phyloP scores from a whole-genome alignment of 2,329 filamentous ascomycete species.

The Monosporascus sp. region DNA sequence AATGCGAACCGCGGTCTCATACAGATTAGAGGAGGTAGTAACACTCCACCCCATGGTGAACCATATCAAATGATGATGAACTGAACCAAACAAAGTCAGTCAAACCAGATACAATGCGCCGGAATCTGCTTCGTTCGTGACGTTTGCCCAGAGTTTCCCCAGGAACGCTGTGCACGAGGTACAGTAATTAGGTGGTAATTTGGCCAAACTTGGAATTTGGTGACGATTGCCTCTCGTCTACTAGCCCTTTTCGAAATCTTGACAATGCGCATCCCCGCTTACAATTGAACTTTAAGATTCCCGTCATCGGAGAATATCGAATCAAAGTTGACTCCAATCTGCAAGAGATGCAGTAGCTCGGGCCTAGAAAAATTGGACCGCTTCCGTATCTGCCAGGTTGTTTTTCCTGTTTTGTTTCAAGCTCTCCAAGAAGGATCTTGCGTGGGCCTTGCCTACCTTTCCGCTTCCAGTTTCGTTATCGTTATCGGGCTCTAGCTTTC shows the following conservation, averaged over 20 bases:
- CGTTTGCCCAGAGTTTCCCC: not conserved
- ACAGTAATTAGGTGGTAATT: too few relatives aligned
- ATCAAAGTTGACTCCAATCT: not conserved
- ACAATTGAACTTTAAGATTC: not conserved
- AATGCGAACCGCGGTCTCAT: too few relatives aligned
- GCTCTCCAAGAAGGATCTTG: not conserved
- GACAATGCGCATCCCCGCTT: not conserved
- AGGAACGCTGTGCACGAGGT: not conserved
- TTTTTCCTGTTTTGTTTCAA: not conserved
- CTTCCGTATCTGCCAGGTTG: not conserved
- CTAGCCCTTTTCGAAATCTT: not conserved
- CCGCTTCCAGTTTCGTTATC: constrained; percentile 11
- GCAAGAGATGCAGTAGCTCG: not conserved
- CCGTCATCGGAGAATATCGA: too few relatives aligned
- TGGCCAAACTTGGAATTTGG: too few relatives aligned
- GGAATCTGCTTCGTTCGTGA: too few relatives aligned
- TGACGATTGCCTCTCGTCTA: too few relatives aligned
- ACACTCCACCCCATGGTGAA: too few relatives aligned
- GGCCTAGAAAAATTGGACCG: not conserved
- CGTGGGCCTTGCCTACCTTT: constrained; percentile 3
- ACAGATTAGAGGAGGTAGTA: too few relatives aligned
- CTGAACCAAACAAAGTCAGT: too few relatives aligned
- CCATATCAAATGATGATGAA: too few relatives aligned
- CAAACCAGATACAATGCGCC: too few relatives aligned
- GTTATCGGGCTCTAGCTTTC: constrained; percentile 6